Evolutionary conservation across 495 filamentous ascomycete species (phyloP).

Genomic region (Talaromyces adpressus): DNA sequence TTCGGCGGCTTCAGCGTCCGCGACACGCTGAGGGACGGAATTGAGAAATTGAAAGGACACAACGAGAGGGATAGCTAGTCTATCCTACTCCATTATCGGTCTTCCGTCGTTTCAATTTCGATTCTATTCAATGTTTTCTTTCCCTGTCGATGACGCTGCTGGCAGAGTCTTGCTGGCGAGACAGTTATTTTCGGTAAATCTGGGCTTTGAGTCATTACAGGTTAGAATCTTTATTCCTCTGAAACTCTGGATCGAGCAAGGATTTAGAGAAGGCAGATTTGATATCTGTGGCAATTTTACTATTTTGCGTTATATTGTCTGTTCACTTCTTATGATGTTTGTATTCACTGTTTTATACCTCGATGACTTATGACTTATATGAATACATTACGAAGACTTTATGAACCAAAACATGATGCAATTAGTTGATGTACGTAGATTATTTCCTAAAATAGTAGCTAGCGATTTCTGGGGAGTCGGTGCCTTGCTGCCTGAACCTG

Average conservation of each 20-base stretch:
- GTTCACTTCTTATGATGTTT: not conserved
- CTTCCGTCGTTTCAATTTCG: not conserved
- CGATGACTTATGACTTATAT: not conserved
- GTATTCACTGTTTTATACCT: not conserved
- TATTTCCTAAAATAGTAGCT: not conserved
- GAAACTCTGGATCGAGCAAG: not conserved
- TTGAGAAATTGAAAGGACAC: conserved; percentile 34
- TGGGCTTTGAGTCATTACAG: conserved; percentile 1
- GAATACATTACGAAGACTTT: not conserved
- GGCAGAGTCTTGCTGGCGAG: conserved; percentile 3
- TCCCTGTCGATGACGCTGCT: not conserved
- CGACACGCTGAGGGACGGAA: conserved; percentile 36
- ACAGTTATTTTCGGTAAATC: not conserved
- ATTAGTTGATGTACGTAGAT: not conserved
- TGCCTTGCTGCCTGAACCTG: not conserved
- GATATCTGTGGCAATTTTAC: not conserved
- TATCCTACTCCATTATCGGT: not conserved
- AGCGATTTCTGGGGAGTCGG: not conserved
- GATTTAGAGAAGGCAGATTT: not conserved
- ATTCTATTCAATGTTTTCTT: not conserved
- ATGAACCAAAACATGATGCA: not conserved
- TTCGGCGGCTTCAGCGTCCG: conserved; percentile 43
- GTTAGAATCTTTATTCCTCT: not conserved
- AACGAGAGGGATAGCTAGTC: not conserved
- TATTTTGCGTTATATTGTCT: not conserved